Percentiles rank a stretch among this genome's conserved stretches.
Conservation (phyloP, 352 stramenopile genomes). For the Saprolegnia parasitica region DNA sequence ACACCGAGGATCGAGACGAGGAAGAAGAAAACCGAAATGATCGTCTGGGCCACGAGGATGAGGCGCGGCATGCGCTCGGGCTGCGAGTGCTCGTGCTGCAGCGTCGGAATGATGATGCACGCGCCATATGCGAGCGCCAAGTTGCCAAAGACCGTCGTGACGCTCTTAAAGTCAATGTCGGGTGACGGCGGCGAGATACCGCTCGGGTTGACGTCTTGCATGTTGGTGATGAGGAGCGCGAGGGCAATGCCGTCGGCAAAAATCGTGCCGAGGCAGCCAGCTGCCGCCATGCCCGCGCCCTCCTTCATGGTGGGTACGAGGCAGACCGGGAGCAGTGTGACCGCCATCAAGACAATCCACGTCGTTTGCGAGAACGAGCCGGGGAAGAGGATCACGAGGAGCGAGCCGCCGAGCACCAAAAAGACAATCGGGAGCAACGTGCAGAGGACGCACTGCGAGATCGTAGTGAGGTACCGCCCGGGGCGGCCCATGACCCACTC, state of each 20-base stretch:
- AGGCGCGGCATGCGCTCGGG: conserved; percentile 29
- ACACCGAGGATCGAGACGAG: conserved; percentile 19
- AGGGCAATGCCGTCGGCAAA: conserved; percentile 30
- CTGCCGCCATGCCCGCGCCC: conserved; percentile 5
- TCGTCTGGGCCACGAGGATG: conserved; percentile 24
- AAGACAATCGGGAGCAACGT: conserved; percentile 29
- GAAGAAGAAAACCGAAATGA: conserved; percentile 30
- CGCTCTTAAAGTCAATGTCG: conserved; percentile 25
- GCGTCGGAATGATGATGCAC: conserved; percentile 29
- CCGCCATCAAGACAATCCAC: conserved; percentile 31
- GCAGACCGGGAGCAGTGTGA: conserved; percentile 29
- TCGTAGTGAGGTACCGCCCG: conserved; percentile 48
- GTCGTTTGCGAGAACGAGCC: conserved; percentile 15
- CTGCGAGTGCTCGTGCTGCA: conserved; percentile 29
- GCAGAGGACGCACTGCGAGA: conserved; percentile 29
- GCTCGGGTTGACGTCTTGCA: background rate
- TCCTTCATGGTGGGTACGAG: conserved; percentile 32
- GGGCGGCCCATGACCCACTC: conserved; percentile 47
- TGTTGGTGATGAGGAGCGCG: conserved; percentile 25
- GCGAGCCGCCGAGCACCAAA: conserved; percentile 27
- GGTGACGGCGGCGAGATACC: conserved; percentile 11
- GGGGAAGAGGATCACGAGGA: conserved; percentile 28
- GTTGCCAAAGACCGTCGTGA: conserved; percentile 34
- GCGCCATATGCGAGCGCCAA: conserved; percentile 30
- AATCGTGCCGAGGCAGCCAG: conserved; percentile 35